These are phyloP conservation scores for Pseudogymnoascus destructans DNA, from an alignment of 2,329 filamentous ascomycete species.

Conservation along the genomic window DNA sequence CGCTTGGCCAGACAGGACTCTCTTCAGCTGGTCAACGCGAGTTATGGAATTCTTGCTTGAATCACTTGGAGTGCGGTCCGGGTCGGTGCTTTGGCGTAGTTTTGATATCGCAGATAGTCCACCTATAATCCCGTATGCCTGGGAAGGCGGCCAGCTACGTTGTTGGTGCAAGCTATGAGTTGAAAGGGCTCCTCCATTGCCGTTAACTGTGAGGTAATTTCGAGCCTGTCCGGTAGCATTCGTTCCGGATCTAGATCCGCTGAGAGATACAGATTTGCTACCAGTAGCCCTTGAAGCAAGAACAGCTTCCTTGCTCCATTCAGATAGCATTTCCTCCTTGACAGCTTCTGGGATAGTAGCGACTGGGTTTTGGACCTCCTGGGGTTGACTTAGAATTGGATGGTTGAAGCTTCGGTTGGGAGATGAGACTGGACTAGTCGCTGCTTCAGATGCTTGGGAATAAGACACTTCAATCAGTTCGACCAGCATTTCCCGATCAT, in stretches of 20 bases:
- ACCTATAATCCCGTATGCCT: slow-evolving; percentile 22
- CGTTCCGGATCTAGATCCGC: slow-evolving; percentile 57
- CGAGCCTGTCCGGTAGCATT: slow-evolving; percentile 32
- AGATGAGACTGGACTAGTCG: slow-evolving; percentile 56
- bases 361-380: slow-evolving; percentile 30
- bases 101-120: slow-evolving; percentile 30
- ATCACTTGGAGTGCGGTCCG: slow-evolving; percentile 26
- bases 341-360: slow-evolving; percentile 52
- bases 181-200: slow-evolving; percentile 28
- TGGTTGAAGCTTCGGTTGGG: slow-evolving; percentile 52
- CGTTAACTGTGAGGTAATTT: slow-evolving; percentile 47
- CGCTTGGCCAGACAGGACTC: slow-evolving; percentile 41
- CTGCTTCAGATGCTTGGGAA: slow-evolving; percentile 44
- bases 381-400: slow-evolving; percentile 42
- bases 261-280: slow-evolving; percentile 61
- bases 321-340: slow-evolving; percentile 61
- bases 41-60: slow-evolving; percentile 40
- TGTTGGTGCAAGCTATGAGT: slow-evolving; percentile 21
- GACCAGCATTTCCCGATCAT: slow-evolving; percentile 57
- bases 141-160: slow-evolving; percentile 20
- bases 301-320: slow-evolving; percentile 69
- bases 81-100: slow-evolving; percentile 40
- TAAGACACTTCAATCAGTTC: slow-evolving; percentile 64
- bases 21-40: slow-evolving; percentile 51
- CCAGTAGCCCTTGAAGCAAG: slow-evolving; percentile 54